Evolutionary conservation across 106 monocot species (phyloP).

Genomic region (Posidonia australis): DNA sequence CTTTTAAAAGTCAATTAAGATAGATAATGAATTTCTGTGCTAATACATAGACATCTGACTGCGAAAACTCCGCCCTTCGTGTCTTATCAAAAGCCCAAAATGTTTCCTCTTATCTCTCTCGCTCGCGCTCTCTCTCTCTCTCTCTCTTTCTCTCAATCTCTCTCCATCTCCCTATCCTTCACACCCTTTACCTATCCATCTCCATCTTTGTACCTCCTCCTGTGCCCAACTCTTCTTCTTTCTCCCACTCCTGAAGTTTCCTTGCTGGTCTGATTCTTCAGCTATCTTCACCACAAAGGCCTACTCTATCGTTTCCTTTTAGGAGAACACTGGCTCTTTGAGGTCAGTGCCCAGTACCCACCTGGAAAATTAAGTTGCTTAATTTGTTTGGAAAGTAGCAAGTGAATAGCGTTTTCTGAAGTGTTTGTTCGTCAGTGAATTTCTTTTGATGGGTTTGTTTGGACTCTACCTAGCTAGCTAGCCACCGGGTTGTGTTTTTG

Average conservation of each 20-base stretch:
- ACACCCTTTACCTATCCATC: background rate
- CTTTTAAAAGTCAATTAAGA: too few species aligned
- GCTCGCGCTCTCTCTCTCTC: too few species aligned
- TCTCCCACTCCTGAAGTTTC: background rate
- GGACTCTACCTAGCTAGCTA: background rate
- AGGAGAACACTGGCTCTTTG: too few species aligned
- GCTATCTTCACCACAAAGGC: too few species aligned
- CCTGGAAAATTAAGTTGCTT: too few species aligned
- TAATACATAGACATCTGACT: constrained; percentile 9
- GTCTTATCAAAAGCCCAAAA: constrained; percentile 14
- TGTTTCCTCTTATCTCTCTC: background rate
- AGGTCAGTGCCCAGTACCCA: too few species aligned
- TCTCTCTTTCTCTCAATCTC: background rate
- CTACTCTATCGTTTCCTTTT: too few species aligned
- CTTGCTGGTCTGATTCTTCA: too few species aligned
- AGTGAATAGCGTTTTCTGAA: too few species aligned
- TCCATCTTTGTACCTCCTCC: background rate
- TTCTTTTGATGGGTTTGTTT: background rate
- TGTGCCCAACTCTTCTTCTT: background rate
- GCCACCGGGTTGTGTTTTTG: background rate
- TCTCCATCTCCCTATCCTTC: background rate
- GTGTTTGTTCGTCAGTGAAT: background rate
- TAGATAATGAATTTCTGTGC: too few species aligned
- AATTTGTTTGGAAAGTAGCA: too few species aligned
- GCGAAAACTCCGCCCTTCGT: constrained; percentile 18